Percentiles rank a stretch among this genome's conserved stretches.
These are phyloP conservation scores for Zygoascus tannicola DNA, from an alignment of 805 yeast genomes.

Conservation along the genomic window DNA sequence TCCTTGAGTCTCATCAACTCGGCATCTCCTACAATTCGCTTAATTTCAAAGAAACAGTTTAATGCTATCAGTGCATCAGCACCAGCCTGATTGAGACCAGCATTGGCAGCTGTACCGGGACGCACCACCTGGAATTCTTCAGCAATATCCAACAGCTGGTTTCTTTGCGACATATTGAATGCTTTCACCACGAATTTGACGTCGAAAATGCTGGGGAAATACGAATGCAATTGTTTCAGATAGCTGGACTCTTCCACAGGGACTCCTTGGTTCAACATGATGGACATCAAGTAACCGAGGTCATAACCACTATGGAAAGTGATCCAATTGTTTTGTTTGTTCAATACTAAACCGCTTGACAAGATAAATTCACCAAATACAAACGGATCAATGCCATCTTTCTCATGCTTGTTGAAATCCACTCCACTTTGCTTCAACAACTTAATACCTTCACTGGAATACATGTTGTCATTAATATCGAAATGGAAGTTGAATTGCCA, in stretches of 20 bases:
- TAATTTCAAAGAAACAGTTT: constrained; percentile 35
- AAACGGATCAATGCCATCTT: constrained; percentile 66
- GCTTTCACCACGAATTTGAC: constrained; percentile 45
- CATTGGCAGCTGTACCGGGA: constrained; percentile 11
- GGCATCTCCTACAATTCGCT: constrained; percentile 27
- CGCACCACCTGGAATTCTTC: constrained; percentile 32
- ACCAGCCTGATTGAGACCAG: constrained; percentile 35
- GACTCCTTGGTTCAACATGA: constrained; percentile 64
- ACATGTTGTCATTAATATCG: constrained; percentile 70
- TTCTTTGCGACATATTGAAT: constrained; percentile 29
- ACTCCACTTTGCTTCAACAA: constrained; percentile 73
- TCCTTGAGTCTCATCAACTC: constrained; percentile 24
- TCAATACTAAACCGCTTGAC: constrained; percentile 76
- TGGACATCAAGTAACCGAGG: constrained; percentile 75
- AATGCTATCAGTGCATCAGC: constrained; percentile 35
- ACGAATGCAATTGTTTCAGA: constrained; percentile 55
- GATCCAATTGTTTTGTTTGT: constrained; percentile 69
- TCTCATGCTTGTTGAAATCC: constrained; percentile 65
- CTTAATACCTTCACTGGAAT: constrained; percentile 73
- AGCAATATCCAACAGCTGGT: constrained; percentile 30
- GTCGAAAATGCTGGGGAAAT: constrained; percentile 78
- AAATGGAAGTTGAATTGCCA: constrained; percentile 95
- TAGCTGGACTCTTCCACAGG: constrained; percentile 78
- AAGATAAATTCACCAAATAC: constrained; percentile 78
- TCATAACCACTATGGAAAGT: constrained; percentile 94